Percentiles rank a stretch among this genome's conserved stretches.
phyloP scores from a whole-genome alignment of 148 eudicot genomes.

The Drosera capensis region DNA sequence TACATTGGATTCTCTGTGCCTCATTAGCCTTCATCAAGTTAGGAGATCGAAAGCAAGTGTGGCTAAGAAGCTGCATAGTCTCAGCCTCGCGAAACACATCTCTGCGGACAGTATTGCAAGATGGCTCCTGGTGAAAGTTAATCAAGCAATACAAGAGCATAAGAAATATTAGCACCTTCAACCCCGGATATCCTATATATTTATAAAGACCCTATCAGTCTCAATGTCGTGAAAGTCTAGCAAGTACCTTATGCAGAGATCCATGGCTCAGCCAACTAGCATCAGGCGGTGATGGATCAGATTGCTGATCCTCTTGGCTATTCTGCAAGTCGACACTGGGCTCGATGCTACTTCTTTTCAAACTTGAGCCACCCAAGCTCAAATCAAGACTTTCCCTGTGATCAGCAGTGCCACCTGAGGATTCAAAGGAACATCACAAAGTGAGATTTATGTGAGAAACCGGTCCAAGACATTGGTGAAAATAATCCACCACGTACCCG shows the following conservation, averaged over 20 bases:
- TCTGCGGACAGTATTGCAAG: conserved; percentile 9
- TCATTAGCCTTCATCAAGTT: background rate
- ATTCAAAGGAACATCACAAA: background rate
- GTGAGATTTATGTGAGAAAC: background rate
- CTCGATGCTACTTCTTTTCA: conserved; percentile 18
- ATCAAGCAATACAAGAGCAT: too few relatives aligned
- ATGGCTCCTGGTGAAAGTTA: conserved; percentile 12
- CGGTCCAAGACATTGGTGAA: background rate
- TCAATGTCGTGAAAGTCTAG: background rate
- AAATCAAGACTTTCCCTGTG: conserved; percentile 91
- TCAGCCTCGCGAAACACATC: conserved; percentile 34
- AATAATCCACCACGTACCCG: background rate
- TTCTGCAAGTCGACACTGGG: conserved; percentile 13
- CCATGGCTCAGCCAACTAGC: conserved; percentile 28
- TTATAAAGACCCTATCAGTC: background rate
- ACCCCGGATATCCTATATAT: background rate
- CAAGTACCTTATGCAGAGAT: conserved; percentile 29
- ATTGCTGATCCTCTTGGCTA: conserved; percentile 8
- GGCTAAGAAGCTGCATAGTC: conserved; percentile 48
- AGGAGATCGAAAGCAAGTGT: conserved; percentile 38
- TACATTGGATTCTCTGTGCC: background rate
- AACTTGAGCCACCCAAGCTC: conserved; percentile 61
- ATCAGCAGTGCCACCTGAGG: conserved; percentile 20
- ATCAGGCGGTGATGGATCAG: conserved; percentile 25
- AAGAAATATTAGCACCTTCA: background rate